phyloP scores from a whole-genome alignment of 2,329 filamentous ascomycete species.

The Thielaviopsis musarum region DNA sequence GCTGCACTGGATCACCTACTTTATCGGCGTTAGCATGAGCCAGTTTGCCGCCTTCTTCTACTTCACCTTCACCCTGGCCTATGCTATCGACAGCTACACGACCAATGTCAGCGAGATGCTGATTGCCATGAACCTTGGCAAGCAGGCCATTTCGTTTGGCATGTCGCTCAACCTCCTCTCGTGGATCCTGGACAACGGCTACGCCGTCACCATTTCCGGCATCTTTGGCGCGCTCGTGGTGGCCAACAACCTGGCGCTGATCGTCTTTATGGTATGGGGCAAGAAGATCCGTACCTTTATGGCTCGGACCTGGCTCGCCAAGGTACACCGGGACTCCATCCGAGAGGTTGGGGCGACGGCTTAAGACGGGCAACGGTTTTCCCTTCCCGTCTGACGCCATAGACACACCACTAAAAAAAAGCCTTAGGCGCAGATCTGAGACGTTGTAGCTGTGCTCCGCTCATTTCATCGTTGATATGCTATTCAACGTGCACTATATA shows the following conservation, averaged over 20 bases:
- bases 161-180: constrained; percentile 32
- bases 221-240: constrained; percentile 32
- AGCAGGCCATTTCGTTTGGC: constrained; percentile 37
- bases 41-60: constrained; percentile 36
- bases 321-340: constrained; percentile 23
- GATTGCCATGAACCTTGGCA: constrained; percentile 41
- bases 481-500: constrained; percentile 15
- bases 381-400: not conserved
- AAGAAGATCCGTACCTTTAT: constrained; percentile 31
- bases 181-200: constrained; percentile 32
- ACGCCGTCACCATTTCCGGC: constrained; percentile 32
- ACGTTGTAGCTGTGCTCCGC: constrained; percentile 5
- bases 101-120: constrained; percentile 45
- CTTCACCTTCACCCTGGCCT: constrained; percentile 41
- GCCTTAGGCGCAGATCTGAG: constrained; percentile 12
- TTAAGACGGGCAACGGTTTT: not conserved
- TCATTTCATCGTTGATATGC: constrained; percentile 13
- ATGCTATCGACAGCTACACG: constrained; percentile 42
- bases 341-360: constrained; percentile 17
- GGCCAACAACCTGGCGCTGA: constrained; percentile 29
- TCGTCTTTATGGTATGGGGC: constrained; percentile 33
- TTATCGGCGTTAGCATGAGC: constrained; percentile 30
- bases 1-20: constrained; percentile 30
- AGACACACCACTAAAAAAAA: no score
- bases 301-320: constrained; percentile 29